Conservation (phyloP, 2,329 filamentous ascomycete species). For the Aspergillus texensis region DNA sequence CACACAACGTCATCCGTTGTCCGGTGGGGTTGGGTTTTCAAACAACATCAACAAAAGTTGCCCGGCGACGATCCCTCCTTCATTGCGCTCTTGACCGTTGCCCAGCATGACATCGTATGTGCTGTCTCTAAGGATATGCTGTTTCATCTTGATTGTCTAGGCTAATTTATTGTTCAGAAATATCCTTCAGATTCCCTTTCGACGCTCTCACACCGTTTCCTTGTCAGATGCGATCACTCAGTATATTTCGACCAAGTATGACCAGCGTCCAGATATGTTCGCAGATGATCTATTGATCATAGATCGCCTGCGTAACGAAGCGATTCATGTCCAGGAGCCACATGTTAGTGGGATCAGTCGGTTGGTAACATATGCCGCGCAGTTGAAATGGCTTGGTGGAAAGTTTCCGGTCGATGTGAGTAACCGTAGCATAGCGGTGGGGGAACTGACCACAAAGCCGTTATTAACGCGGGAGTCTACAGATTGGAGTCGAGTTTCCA, state of each 20-base stretch:
- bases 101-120: constrained; percentile 41
- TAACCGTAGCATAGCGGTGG: constrained; percentile 11
- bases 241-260: constrained; percentile 98
- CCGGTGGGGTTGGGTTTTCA: constrained; percentile 30
- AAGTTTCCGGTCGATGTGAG: constrained; percentile 94
- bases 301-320: constrained; percentile 78
- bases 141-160: background rate
- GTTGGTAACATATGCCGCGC: constrained; percentile 87
- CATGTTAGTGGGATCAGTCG: constrained; percentile 84
- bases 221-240: constrained; percentile 83
- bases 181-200: constrained; percentile 79
- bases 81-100: constrained; percentile 16
- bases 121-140: background rate
- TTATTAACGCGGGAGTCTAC: constrained; percentile 17
- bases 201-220: constrained; percentile 76
- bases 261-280: constrained; percentile 98
- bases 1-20: constrained; percentile 36
- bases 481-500: constrained; percentile 92
- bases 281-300: constrained; percentile 83
- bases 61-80: constrained; percentile 14
- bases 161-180: constrained; percentile 36
- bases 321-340: constrained; percentile 85
- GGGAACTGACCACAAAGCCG: background rate
- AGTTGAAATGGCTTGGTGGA: constrained; percentile 87
- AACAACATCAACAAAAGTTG: constrained; percentile 33